Percentiles rank a stretch among this genome's conserved stretches.
Evolutionary conservation across 2,329 filamentous ascomycete species (phyloP).

Genomic region (Ceratocystis papillata): DNA sequence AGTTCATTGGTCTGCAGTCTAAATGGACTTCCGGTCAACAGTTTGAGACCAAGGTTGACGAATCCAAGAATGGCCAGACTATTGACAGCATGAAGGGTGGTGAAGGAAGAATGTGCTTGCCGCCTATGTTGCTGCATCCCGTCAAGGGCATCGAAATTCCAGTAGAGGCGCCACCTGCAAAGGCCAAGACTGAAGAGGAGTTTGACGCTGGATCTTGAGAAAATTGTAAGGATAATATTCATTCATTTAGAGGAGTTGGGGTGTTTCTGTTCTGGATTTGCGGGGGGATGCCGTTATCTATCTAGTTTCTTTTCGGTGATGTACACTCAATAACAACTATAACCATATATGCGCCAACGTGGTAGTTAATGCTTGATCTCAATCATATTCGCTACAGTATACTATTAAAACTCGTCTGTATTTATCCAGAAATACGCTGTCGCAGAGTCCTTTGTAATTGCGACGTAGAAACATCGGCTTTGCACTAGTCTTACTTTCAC

Average conservation of each 20-base stretch:
- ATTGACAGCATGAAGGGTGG: slow-evolving; percentile 50
- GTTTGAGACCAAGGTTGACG: slow-evolving; percentile 53
- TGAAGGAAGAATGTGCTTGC: slow-evolving; percentile 81
- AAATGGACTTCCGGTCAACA: slow-evolving; percentile 69
- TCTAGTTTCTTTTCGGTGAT: background rate
- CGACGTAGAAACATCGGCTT: background rate
- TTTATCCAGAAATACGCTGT: slow-evolving; percentile 18
- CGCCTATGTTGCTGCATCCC: slow-evolving; percentile 80
- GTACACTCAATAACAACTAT: background rate
- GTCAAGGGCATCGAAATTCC: slow-evolving; percentile 64
- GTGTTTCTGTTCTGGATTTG: slow-evolving; percentile 12
- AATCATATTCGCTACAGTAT: background rate
- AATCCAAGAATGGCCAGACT: slow-evolving; percentile 39
- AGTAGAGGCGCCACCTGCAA: slow-evolving; percentile 45
- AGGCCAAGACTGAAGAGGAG: slow-evolving; percentile 31
- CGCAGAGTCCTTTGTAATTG: background rate
- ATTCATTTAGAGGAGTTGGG: slow-evolving; percentile 5
- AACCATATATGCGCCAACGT: background rate
- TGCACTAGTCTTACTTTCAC: background rate
- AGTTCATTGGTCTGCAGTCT: slow-evolving; percentile 76
- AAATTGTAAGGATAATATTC: background rate
- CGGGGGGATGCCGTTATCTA: background rate
- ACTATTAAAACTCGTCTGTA: background rate
- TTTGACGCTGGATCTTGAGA: slow-evolving; percentile 41
- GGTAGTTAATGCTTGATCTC: background rate